Percentiles rank a stretch among this genome's conserved stretches.
Evolutionary conservation across 371 early-diverging fungal species (phyloP).

Genomic region (Mucor velutinosus): DNA sequence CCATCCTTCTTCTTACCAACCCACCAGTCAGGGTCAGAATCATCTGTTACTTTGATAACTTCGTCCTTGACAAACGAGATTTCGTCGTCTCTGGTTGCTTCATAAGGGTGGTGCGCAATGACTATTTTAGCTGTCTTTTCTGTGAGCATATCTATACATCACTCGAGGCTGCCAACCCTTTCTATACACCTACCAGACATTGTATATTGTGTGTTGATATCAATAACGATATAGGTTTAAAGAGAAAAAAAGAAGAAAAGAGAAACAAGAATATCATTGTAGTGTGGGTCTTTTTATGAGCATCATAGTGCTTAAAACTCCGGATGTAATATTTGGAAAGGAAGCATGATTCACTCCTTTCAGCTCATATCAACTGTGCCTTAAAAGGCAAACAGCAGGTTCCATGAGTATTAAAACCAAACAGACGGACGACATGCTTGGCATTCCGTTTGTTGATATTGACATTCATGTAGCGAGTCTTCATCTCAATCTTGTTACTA

Average conservation of each 20-base stretch:
- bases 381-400: background rate
- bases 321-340: background rate
- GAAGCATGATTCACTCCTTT: background rate
- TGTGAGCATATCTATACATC: background rate
- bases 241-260: background rate
- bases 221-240: background rate
- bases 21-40: conserved; percentile 69
- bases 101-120: conserved; percentile 47
- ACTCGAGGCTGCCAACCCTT: background rate
- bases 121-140: conserved; percentile 13
- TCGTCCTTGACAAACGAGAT: conserved; percentile 61
- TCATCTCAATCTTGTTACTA: background rate
- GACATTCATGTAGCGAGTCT: background rate
- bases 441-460: background rate
- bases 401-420: background rate
- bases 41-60: conserved; percentile 55
- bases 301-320: background rate
- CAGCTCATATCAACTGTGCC: background rate
- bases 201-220: background rate
- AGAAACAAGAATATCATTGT: background rate
- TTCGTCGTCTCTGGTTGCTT: conserved; percentile 60
- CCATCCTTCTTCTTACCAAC: conserved; percentile 57
- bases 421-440: background rate
- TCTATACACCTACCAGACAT: background rate
- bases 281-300: background rate